Conservation (phyloP, 2,329 filamentous ascomycete species). For the Fusarium newnesense region DNA sequence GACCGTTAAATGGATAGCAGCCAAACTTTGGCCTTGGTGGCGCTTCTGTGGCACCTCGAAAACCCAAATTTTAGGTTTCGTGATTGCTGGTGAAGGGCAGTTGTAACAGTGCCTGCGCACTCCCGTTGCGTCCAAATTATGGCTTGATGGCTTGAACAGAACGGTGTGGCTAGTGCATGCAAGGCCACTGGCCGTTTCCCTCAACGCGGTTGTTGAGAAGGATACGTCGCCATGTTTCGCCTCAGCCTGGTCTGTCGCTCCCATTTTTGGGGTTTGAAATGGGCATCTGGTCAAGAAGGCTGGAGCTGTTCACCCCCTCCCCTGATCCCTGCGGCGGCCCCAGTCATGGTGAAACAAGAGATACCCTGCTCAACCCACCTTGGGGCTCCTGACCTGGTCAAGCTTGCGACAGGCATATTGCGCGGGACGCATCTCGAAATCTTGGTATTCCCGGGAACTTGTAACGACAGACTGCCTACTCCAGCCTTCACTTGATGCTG, state of each 20-base stretch:
- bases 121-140: background rate
- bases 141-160: conserved; percentile 16
- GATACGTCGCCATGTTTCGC: conserved; percentile 42
- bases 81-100: conserved; percentile 14
- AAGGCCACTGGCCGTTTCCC: conserved; percentile 24
- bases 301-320: conserved; percentile 36
- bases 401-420: conserved; percentile 55
- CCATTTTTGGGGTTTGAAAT: conserved; percentile 33
- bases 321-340: conserved; percentile 49
- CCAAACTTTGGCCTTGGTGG: conserved; percentile 28
- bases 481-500: conserved; percentile 39
- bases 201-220: conserved; percentile 28
- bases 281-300: conserved; percentile 30
- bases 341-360: conserved; percentile 63
- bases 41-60: conserved; percentile 12
- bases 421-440: conserved; percentile 25
- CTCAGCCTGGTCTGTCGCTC: conserved; percentile 35
- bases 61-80: conserved; percentile 15
- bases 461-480: conserved; percentile 8
- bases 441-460: conserved; percentile 37
- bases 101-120: conserved; percentile 12
- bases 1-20: conserved; percentile 26
- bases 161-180: conserved; percentile 41
- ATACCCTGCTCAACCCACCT: conserved; percentile 60
- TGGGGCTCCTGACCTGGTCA: conserved; percentile 55